These are phyloP conservation scores for Colletotrichum viniferum DNA, from an alignment of 2,329 filamentous ascomycete genomes.

Conservation along the genomic window DNA sequence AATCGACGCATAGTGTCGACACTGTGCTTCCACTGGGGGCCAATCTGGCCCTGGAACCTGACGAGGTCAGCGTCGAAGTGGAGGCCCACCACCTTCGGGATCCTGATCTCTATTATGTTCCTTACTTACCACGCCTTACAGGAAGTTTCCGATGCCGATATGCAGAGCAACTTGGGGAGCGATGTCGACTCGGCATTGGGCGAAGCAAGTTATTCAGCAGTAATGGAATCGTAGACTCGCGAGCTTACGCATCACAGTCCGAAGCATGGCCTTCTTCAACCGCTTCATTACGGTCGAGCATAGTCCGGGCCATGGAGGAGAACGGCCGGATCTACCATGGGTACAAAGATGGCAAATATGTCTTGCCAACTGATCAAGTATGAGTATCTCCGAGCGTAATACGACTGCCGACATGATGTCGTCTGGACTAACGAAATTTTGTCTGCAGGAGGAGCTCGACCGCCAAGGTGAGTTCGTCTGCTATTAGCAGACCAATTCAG, in stretches of 20 bases:
- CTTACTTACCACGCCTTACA: background rate
- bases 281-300: conserved; percentile 34
- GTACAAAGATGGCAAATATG: conserved; percentile 42
- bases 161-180: conserved; percentile 18
- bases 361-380: conserved; percentile 41
- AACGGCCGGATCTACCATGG: conserved; percentile 44
- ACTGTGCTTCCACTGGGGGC: background rate
- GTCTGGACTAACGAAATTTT: conserved; percentile 9
- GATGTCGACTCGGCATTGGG: conserved; percentile 32
- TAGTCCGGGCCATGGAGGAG: conserved; percentile 32
- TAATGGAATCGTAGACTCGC: background rate
- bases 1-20: conserved; percentile 3
- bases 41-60: conserved; percentile 14
- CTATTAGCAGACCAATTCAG: background rate
- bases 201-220: conserved; percentile 24
- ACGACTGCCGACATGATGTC: background rate
- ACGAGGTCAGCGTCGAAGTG: conserved; percentile 9
- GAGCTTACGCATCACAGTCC: background rate
- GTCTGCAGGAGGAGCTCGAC: conserved; percentile 37
- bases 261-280: conserved; percentile 35
- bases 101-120: background rate
- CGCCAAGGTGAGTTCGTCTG: conserved; percentile 27
- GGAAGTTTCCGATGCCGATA: conserved; percentile 13
- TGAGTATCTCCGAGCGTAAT: background rate
- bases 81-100: background rate